Evolutionary conservation across 2,329 filamentous ascomycete species (phyloP), one percentile per base, ranked within the genome.

Genomic region (Fusarium chaquense): DNA sequence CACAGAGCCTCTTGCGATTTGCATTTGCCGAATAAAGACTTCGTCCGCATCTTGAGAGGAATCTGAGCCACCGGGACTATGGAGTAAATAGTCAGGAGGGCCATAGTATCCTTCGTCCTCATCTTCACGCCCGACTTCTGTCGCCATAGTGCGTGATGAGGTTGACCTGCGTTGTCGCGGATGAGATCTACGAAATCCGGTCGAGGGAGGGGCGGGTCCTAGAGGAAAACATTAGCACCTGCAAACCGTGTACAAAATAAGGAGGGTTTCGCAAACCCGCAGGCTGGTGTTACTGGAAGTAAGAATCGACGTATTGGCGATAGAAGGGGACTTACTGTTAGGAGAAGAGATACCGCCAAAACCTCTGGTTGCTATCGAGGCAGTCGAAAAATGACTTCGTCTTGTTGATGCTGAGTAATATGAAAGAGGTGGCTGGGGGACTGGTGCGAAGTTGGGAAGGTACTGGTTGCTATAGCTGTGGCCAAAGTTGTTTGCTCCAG

Each of bases 1-100:
- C 24, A 81, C 62, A 10, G 81, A 77, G 18, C 84, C 84, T 43
- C 85, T 82, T 35, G 84, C 70, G 8, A 86, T 57, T 70, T 87
- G 85, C 16, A 83, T 76, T 13, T 80, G 78, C 18, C 83, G 78
- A 20, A 82, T 54, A 11, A 78, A 73, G 20, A 73, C 73, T 15
- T 83, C 81, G 3, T 79, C 76, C n/a, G 45, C 38, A 16, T 72
- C 67, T 41, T 62, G 46, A 9, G 54, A 68, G 16, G 55, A 60
- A 41, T 66, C 66, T 3, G 64, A 52, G 16, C 56, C 44, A 26
- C 41, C 24, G 13, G 56, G 56, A 36, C 58, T 63, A 18, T 65
- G 36, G 12, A 65, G 46, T 26, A 54, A 30, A 36, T 66, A 66
- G 13, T 74, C 72, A 13, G 65, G 43, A 50, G 62, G 58, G 18